Conservation (phyloP, 208 protist species). For the Crithidia expoeki region DNA sequence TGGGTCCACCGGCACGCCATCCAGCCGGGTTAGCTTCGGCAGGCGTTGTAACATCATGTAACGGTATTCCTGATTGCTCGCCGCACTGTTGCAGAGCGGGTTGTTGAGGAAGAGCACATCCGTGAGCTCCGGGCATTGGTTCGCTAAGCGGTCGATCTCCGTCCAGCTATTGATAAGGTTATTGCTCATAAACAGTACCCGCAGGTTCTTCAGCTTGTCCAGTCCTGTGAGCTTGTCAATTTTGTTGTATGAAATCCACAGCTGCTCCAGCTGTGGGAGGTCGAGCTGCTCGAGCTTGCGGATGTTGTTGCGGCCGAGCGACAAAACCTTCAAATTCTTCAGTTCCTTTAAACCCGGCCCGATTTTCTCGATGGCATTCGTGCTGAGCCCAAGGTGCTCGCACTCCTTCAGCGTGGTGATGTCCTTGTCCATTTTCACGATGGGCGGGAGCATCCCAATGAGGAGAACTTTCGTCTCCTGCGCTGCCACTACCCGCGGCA, state of each 20-base stretch:
- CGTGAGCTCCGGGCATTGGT: constrained; percentile 91
- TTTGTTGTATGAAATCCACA: constrained; percentile 97
- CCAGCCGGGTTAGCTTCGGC: constrained; percentile 82
- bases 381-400: constrained; percentile 92
- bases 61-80: constrained; percentile 84
- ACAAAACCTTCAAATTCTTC: constrained; percentile 93
- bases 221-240: constrained; percentile 95
- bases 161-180: constrained; percentile 95
- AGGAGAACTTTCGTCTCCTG: constrained; percentile 86
- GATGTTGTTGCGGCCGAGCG: constrained; percentile 94
- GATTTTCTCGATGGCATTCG: constrained; percentile 96
- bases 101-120: constrained; percentile 95
- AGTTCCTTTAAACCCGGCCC: constrained; percentile 89
- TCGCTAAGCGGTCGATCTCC: constrained; percentile 93
- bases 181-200: constrained; percentile 94
- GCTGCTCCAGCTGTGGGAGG: constrained; percentile 91
- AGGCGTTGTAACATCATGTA: constrained; percentile 89
- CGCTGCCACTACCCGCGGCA: constrained; percentile 73
- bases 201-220: constrained; percentile 93
- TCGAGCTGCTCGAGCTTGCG: constrained; percentile 96
- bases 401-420: constrained; percentile 87
- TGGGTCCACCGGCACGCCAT: constrained; percentile 88
- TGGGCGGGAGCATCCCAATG: constrained; percentile 91
- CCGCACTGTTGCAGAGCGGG: constrained; percentile 81
- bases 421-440: constrained; percentile 95